Evolutionary conservation across 169 alveolate genomes (phyloP), one percentile per base, ranked within the genome.

Genomic region (Cryptosporidium tyzzeri): DNA sequence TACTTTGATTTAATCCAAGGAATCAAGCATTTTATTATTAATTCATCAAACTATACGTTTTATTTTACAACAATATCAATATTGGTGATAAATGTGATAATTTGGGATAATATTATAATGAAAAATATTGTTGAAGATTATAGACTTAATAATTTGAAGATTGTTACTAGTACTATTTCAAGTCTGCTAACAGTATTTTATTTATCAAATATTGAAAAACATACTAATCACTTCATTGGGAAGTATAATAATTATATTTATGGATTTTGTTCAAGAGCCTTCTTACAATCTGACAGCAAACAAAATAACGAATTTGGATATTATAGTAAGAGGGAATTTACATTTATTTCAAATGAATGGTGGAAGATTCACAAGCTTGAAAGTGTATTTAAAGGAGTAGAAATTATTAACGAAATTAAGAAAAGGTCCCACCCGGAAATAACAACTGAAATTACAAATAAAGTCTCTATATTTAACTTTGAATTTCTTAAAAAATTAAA

Each of bases 321-420:
- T 62, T n/a, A 26, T n/a, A 44, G 37, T n/a, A n/a, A 21, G 3
- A 67, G 9, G 3, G 80, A 80, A 18, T 62, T 80, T 29, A 37
- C 74, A 37, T 59, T 39, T 44, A 80, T 80, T 26, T 59, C 89
- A 21, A 48, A 62, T 59, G 58, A 80, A 33, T 80, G 89, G 89
- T 80, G 89, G 89, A 59, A 44, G 41, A 37, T 45, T 21, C 35
- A 58, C 10, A 80, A 80, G 12, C 41, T 80, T 14, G 80, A 80
- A 29, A 80, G 89, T 21, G n/a, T 80, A 5, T 80, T 80, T 44
- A 80, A 80, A 50, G 89, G 89, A 21, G 89, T 62, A 8, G 89
- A 80, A 59, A 61, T 80, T n/a, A 80, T 80, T 39, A 80, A 80
- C 26, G 75, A 80, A 80, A 67, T 80, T 39, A 80, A 65, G 62